Base-by-base conservation (phyloP, 2,329 filamentous ascomycete species). In the Myriosclerotinia curreyana region DNA sequence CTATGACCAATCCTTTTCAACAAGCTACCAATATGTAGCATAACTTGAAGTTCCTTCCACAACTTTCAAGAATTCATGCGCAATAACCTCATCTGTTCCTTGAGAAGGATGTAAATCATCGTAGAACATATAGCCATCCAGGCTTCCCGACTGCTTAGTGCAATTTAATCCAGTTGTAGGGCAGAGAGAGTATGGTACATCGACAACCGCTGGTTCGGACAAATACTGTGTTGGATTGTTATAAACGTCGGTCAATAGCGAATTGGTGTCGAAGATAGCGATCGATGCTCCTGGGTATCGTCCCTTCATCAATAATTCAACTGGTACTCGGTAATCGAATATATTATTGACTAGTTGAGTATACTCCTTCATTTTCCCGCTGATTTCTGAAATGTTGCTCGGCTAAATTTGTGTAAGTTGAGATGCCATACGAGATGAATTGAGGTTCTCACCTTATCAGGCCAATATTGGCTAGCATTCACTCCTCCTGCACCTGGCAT, bases 61-160 rank as follows among this genome's bases (percentile, higher is more conserved):
- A 1, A 86, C 80, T 42, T 80, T 78, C 5, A 83, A 75, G 73
- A 87, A 87, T 64, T 83, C 80, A 65, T 75, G 76, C 22, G 83
- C 85, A 59, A 87, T 79, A 51, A 81, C 77, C 71, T 82, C 77
- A 75, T 85, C 82, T 9, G 86, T 82, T 75, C 84, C 83, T 75
- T 86, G 81, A 38, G 85, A 86, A 0, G 89, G 88, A 77, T 94
- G 90, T 72, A 93, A 74, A 72, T 86, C 83, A 75, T 94, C 89
- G 70, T 81, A 90, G 88, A 89, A 93, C 73, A 91, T 69, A 73
- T 84, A 93, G 53, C 83, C 86, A 68, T 88, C 83, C 42, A 79
- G 75, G 4, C 79, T 64, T 68, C 46, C 77, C 76, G 64, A 77
- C 65, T 52, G 64, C n/a, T 40, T 61, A 11, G 55, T 59, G 67